Percentiles rank a stretch among this genome's conserved stretches.
These are phyloP conservation scores for Skeletonema costatum DNA, from an alignment of 108 stramenopile species.

Conservation along the genomic window DNA sequence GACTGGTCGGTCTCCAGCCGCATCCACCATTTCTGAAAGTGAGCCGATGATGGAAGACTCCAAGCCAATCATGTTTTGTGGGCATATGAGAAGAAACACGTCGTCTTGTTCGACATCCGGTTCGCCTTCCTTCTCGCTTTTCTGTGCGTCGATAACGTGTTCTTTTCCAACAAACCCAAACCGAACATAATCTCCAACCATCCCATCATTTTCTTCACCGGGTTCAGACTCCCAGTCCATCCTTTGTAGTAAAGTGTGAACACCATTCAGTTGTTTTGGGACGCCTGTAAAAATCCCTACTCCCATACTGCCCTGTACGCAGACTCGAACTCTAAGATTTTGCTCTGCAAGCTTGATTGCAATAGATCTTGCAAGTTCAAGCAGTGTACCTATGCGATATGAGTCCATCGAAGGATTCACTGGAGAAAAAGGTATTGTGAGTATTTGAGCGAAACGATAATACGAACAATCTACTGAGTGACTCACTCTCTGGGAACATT, in stretches of 20 bases:
- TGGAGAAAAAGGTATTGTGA: too few species aligned
- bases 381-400: slow-evolving; percentile 82
- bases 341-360: slow-evolving; percentile 76
- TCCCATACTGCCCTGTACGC: slow-evolving; percentile 86
- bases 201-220: slow-evolving; percentile 87
- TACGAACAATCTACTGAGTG: too few species aligned
- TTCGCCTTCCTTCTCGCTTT: slow-evolving; percentile 21
- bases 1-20: slow-evolving; percentile 82
- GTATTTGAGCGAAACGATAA: too few species aligned
- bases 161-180: slow-evolving; percentile 83
- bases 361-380: slow-evolving; percentile 76
- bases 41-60: slow-evolving; percentile 73
- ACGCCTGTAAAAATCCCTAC: slow-evolving; percentile 87
- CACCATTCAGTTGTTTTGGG: slow-evolving; percentile 84
- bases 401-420: slow-evolving; percentile 86
- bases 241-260: slow-evolving; percentile 69
- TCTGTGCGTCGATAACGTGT: slow-evolving; percentile 71
- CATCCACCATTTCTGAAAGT: slow-evolving; percentile 79
- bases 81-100: slow-evolving; percentile 80
- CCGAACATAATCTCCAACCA: slow-evolving; percentile 79
- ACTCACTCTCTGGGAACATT: slow-evolving; percentile 77
- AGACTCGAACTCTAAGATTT: slow-evolving; percentile 81
- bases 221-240: slow-evolving; percentile 87
- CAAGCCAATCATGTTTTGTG: slow-evolving; percentile 82
- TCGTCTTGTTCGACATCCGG: slow-evolving; percentile 68